A percentile compares a stretch with the other conserved stretches of the same genome.
These are phyloP conservation scores for Epichloe scottii DNA, from an alignment of 2,329 filamentous ascomycete genomes.

Conservation along the genomic window DNA sequence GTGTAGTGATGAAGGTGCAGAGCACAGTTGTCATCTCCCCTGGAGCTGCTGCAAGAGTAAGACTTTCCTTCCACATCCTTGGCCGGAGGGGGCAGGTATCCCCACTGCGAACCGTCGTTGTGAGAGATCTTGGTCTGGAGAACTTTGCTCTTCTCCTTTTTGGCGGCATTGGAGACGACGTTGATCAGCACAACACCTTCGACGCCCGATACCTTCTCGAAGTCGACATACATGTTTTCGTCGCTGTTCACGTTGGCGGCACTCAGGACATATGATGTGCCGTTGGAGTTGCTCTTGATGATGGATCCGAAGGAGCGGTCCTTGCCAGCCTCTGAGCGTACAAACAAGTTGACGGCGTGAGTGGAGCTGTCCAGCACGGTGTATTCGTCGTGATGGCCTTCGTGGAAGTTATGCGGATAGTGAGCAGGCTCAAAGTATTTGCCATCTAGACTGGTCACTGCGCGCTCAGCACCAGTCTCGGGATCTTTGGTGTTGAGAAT, in stretches of 20 bases:
- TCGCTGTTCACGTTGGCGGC: conserved; percentile 73
- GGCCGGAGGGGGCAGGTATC: conserved; percentile 56
- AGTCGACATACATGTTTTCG: conserved; percentile 69
- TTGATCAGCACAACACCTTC: conserved; percentile 88
- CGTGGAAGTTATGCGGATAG: conserved; percentile 76
- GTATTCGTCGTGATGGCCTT: conserved; percentile 69
- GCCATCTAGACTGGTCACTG: conserved; percentile 78
- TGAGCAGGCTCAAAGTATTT: conserved; percentile 67
- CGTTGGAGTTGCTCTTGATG: conserved; percentile 97
- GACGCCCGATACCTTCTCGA: conserved; percentile 86
- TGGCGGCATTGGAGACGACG: conserved; percentile 61
- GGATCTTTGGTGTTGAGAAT: conserved; percentile 68
- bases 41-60: conserved; percentile 52
- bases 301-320: conserved; percentile 70
- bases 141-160: conserved; percentile 68
- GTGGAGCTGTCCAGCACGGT: conserved; percentile 92
- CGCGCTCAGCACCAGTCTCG: conserved; percentile 55
- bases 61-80: conserved; percentile 59
- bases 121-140: conserved; percentile 89
- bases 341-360: conserved; percentile 87
- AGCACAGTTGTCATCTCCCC: conserved; percentile 57
- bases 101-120: conserved; percentile 89
- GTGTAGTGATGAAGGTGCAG: conserved; percentile 95
- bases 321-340: conserved; percentile 57
- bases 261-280: conserved; percentile 85